These are phyloP conservation scores for Penicillium nucicola DNA, from an alignment of 495 filamentous ascomycete genomes.

Conservation along the genomic window DNA sequence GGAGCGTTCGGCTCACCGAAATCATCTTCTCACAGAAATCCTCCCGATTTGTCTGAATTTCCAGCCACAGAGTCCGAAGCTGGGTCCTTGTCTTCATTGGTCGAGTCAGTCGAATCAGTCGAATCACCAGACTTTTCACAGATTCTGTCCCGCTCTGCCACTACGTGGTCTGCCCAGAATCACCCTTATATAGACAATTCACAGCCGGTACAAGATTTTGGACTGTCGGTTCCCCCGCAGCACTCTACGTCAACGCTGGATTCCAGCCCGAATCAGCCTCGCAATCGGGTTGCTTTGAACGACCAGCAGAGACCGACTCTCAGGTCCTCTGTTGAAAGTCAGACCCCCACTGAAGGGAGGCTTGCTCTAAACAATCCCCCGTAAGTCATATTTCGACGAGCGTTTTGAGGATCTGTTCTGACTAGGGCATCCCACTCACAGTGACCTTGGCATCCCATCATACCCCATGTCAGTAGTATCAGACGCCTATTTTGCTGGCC, in stretches of 20 bases:
- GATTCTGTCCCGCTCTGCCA: slow-evolving; percentile 3
- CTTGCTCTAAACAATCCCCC: slow-evolving; percentile 1
- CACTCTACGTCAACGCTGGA: slow-evolving; percentile 11
- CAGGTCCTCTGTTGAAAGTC: slow-evolving; percentile 7
- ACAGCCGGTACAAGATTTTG: slow-evolving; percentile 7
- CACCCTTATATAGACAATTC: slow-evolving; percentile 1
- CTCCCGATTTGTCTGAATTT: slow-evolving; percentile 6
- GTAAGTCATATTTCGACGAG: slow-evolving; percentile 6
- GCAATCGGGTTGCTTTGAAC: slow-evolving; percentile 5
- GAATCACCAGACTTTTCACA: slow-evolving; percentile 14
- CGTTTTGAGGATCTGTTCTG: not conserved
- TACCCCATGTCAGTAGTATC: slow-evolving; percentile 28
- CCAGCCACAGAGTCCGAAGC: slow-evolving; percentile 9
- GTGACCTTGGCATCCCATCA: slow-evolving; percentile 18
- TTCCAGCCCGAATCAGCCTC: slow-evolving; percentile 5
- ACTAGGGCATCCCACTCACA: slow-evolving; percentile 7
- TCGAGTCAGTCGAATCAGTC: slow-evolving; percentile 20
- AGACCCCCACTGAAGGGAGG: slow-evolving; percentile 4
- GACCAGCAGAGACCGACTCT: slow-evolving; percentile 3
- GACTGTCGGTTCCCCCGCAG: slow-evolving; percentile 5
- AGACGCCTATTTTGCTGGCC: slow-evolving; percentile 22
- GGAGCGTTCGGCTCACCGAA: slow-evolving; percentile 21
- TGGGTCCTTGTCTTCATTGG: slow-evolving; percentile 4
- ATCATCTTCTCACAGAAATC: slow-evolving; percentile 15
- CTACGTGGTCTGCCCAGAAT: slow-evolving; percentile 13